Conservation (phyloP, 169 alveolate genomes). For the Besnoitia besnoiti region DNA sequence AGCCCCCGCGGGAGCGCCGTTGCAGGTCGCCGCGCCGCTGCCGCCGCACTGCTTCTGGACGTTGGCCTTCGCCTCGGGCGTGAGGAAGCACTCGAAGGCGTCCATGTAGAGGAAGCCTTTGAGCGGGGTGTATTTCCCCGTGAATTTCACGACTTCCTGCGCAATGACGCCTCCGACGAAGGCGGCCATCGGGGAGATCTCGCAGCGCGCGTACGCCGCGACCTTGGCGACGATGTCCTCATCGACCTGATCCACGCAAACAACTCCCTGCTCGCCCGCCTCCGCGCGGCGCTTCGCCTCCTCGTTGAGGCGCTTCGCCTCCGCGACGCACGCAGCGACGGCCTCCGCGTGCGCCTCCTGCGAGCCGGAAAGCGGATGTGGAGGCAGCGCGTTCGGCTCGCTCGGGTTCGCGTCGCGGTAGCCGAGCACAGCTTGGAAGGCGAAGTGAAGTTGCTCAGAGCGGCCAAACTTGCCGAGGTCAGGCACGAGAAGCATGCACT, state of each 20-base stretch:
- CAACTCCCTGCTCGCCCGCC: constrained; percentile 28
- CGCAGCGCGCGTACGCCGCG: constrained; percentile 78
- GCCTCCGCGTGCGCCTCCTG: not conserved
- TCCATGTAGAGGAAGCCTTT: constrained; percentile 96
- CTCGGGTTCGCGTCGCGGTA: not conserved
- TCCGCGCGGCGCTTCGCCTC: constrained; percentile 34
- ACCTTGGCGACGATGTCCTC: constrained; percentile 32
- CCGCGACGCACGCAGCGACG: constrained; percentile 18
- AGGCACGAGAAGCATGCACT: constrained; percentile 82
- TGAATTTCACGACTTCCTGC: constrained; percentile 96
- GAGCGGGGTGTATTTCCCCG: constrained; percentile 98
- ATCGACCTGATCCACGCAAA: constrained; percentile 47
- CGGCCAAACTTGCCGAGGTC: constrained; percentile 96
- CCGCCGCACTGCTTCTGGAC: not conserved
- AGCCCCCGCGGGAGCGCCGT: not conserved
- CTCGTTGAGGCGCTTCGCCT: constrained; percentile 14
- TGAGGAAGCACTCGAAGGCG: constrained; percentile 85
- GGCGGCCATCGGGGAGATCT: constrained; percentile 95
- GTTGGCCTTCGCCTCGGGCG: constrained; percentile 1
- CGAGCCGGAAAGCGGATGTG: constrained; percentile 1
- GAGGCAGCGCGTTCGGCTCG: not conserved
- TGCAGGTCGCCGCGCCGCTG: not conserved
- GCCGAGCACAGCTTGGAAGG: constrained; percentile 79
- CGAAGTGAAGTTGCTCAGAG: constrained; percentile 94
- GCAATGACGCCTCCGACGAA: constrained; percentile 98